Base-by-base conservation (phyloP, 208 protist species). In the Leishmania mexicana region DNA sequence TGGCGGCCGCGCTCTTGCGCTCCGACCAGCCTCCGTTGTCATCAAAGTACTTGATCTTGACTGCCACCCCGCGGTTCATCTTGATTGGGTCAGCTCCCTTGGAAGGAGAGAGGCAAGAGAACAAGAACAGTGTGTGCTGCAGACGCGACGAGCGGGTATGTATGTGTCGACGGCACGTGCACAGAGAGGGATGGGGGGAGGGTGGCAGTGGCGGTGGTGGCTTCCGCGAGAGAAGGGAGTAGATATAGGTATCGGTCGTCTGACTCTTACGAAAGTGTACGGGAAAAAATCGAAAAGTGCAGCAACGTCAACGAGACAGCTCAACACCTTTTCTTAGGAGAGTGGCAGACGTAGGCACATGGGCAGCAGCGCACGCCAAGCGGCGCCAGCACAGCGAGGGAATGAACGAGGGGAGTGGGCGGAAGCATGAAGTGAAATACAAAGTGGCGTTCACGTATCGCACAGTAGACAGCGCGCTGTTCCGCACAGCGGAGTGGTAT, bases 11-110 rank as follows among this genome's bases (percentile, higher is more conserved):
- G 68, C 82, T 76, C 40, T 89, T 87, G 19, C 86, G 85, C 17
- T 97, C 92, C 40, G 82, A 89, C 92, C 94, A 97, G 45, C 87
- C 89, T 0, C 81, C 75, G 38, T 83, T 88, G 47, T 95, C 94
- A 51, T 95, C 94, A 67, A 85, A 95, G 79, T 95, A 91, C 79
- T 94, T 93, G 24, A 97, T 76, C 85, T 92, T 94, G 1, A 90
- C 84, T 75, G 81, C 58, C 8, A 81, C 71, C 19, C 78, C 81
- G 17, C 75, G 58, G 72, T 81, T 68, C 86, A 80, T 84, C 47
- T 24, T 78, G 76, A 51, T 31, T 79, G 17, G 7, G 53, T 60
- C 54, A 19, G 82, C 31, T 8, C 21, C 11, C 2, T 24, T 7
- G 24, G 15, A 42, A 42, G 57, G 28, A 76, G n/a, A 60, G 49